Percentiles rank a stretch among this genome's conserved stretches.
Evolutionary conservation across 2,329 filamentous ascomycete genomes (phyloP).

Genomic region (Endothia cerciana): DNA sequence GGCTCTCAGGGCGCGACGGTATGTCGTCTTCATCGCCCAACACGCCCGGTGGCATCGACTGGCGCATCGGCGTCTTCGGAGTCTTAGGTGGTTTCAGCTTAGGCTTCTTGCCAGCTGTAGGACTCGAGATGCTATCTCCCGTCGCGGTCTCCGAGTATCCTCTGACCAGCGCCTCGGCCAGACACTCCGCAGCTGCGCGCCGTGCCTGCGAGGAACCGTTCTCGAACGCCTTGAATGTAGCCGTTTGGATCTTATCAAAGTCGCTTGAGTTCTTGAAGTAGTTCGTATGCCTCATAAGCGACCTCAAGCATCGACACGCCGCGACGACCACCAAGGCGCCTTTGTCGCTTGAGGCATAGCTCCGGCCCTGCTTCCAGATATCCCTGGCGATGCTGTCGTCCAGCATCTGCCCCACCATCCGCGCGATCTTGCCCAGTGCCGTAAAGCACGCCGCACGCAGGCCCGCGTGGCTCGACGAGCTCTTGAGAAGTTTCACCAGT

Average conservation of each 20-base stretch:
- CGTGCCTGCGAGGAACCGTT: conserved; percentile 74
- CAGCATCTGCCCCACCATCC: conserved; percentile 74
- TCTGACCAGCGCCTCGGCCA: conserved; percentile 83
- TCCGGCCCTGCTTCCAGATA: conserved; percentile 89
- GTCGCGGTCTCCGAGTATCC: conserved; percentile 67
- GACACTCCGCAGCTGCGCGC: conserved; percentile 82
- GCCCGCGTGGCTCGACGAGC: conserved; percentile 78
- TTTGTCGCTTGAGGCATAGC: conserved; percentile 77
- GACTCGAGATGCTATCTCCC: conserved; percentile 57
- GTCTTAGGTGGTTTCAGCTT: conserved; percentile 61
- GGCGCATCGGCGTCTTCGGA: conserved; percentile 13
- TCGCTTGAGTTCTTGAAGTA: conserved; percentile 90
- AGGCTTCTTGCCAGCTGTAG: conserved; percentile 60
- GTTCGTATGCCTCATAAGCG: conserved; percentile 70
- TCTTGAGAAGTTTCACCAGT: conserved; percentile 79
- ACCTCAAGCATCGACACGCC: conserved; percentile 78
- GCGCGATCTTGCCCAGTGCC: conserved; percentile 74
- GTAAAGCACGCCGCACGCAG: conserved; percentile 78
- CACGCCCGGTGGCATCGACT: conserved; percentile 58
- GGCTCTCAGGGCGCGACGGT: conserved; percentile 70
- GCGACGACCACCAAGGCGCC: conserved; percentile 77
- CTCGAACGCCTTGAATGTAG: conserved; percentile 86
- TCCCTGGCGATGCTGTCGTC: conserved; percentile 88
- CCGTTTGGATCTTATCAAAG: conserved; percentile 83
- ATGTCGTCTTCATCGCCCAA: conserved; percentile 75